Conservation (phyloP, 805 yeast species). For the Osmozyma mogii region DNA sequence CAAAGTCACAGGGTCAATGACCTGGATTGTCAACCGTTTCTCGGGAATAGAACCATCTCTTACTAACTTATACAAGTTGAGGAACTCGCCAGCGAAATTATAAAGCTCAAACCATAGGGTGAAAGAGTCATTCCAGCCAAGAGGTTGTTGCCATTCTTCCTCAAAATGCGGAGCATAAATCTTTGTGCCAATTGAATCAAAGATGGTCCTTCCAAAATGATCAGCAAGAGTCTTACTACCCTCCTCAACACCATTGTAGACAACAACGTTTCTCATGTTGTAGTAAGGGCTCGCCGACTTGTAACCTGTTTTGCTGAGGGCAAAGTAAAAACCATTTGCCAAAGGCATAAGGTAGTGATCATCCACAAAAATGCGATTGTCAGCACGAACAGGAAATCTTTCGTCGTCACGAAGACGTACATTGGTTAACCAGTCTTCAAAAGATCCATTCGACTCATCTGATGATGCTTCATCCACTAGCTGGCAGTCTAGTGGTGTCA, state of each 20-base stretch:
- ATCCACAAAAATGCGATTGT: constrained; percentile 18
- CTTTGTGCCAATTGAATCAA: constrained; percentile 15
- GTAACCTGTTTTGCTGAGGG: constrained; percentile 9
- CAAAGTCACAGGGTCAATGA: constrained; percentile 25
- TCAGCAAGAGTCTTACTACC: constrained; percentile 10
- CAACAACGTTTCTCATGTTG: constrained; percentile 16
- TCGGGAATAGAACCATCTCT: constrained; percentile 15
- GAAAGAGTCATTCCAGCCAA: constrained; percentile 25
- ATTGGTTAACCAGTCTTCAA: constrained; percentile 3
- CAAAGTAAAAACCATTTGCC: constrained; percentile 28
- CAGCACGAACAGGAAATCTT: constrained; percentile 19
- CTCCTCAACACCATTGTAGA: constrained; percentile 14
- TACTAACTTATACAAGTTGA: constrained; percentile 16
- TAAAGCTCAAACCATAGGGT: constrained; percentile 31
- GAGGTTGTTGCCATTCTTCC: constrained; percentile 4
- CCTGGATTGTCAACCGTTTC: constrained; percentile 13
- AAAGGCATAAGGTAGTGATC: constrained; percentile 19
- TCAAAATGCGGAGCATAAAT: constrained; percentile 19
- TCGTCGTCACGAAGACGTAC: constrained; percentile 6
- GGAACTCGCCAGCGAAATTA: constrained; percentile 24
- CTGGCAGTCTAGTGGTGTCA: constrained; percentile 24
- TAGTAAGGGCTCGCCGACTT: constrained; percentile 12
- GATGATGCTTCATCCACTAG: constrained; percentile 3
- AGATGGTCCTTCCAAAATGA: constrained; percentile 16
- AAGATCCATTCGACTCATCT: constrained; percentile 5